Evolutionary conservation across 768 basidiomycete genomes (phyloP).

Genomic region (Rhodocollybia butyracea): DNA sequence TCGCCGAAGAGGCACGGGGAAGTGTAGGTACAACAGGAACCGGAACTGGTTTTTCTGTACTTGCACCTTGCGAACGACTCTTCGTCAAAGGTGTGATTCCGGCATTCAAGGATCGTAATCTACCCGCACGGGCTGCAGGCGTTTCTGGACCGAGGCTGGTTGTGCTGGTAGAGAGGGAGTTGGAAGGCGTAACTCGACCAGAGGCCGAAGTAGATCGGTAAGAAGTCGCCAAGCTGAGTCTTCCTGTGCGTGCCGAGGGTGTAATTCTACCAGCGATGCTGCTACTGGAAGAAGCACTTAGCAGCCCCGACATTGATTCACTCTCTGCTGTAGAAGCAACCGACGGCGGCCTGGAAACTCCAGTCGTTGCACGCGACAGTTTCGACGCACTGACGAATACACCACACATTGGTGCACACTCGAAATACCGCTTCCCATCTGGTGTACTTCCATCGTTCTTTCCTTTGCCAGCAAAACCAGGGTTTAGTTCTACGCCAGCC

Average conservation of each 20-base stretch:
- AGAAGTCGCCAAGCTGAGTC: slow-evolving; percentile 43
- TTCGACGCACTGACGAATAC: slow-evolving; percentile 87
- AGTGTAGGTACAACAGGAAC: slow-evolving; percentile 58
- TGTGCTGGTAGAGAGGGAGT: slow-evolving; percentile 32
- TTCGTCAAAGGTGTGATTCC: slow-evolving; percentile 23
- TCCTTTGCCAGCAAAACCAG: slow-evolving; percentile 84
- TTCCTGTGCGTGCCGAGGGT: slow-evolving; percentile 46
- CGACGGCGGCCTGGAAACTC: slow-evolving; percentile 50
- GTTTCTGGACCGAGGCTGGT: slow-evolving; percentile 28
- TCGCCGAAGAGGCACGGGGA: slow-evolving; percentile 13
- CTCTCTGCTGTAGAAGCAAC: slow-evolving; percentile 46
- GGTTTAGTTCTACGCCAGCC: slow-evolving; percentile 90
- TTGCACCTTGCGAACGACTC: slow-evolving; percentile 22
- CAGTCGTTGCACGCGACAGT: slow-evolving; percentile 73
- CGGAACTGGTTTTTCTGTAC: slow-evolving; percentile 24
- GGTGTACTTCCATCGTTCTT: slow-evolving; percentile 84
- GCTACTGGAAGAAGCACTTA: slow-evolving; percentile 24
- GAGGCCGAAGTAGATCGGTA: slow-evolving; percentile 16
- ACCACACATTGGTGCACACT: slow-evolving; percentile 81
- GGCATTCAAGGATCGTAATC: slow-evolving; percentile 20
- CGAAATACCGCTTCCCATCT: slow-evolving; percentile 76
- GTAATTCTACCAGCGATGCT: slow-evolving; percentile 48
- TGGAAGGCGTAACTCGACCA: slow-evolving; percentile 50
- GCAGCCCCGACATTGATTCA: slow-evolving; percentile 2
- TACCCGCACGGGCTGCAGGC: slow-evolving; percentile 29